These are phyloP conservation scores for Gaultheria prostrata DNA, from an alignment of 148 eudicot genomes.

Conservation along the genomic window DNA sequence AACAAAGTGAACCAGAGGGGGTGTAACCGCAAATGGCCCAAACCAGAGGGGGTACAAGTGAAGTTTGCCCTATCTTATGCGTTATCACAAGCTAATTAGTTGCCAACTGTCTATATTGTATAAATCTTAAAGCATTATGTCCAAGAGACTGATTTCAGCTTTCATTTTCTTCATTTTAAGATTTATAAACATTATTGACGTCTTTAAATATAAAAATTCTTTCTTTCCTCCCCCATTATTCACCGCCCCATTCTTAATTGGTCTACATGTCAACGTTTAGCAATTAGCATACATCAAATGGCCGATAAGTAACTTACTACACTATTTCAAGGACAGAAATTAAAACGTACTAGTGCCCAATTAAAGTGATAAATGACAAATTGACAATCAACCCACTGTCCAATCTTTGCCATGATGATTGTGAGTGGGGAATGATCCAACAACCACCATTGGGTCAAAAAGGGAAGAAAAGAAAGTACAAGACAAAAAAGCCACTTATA, in stretches of 20 bases:
- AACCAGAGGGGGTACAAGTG: no score
- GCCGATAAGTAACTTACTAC: not conserved
- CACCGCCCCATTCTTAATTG: not conserved
- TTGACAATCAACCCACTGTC: not conserved
- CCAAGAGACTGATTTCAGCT: not conserved
- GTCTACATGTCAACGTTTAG: not conserved
- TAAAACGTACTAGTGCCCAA: not conserved
- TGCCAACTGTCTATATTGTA: not conserved
- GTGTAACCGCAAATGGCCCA: no score
- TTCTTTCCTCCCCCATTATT: not conserved
- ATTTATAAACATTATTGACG: not conserved
- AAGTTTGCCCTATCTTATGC: not conserved
- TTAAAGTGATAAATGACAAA: no score
- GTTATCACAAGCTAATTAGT: not conserved
- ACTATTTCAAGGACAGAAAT: not conserved
- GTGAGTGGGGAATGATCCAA: not conserved
- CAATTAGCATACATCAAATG: not conserved
- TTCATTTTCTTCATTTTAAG: not conserved
- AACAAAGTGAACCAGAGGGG: no score
- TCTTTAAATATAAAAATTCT: no score
- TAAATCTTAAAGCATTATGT: not conserved
- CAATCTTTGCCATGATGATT: not conserved
- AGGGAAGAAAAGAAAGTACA: no score
- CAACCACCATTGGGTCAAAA: not conserved
- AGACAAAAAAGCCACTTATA: no score